A percentile compares a stretch with the other conserved stretches of the same genome.
Evolutionary conservation across 1,284 basidiomycete species (phyloP).

Genomic region (Agaricales sp.): DNA sequence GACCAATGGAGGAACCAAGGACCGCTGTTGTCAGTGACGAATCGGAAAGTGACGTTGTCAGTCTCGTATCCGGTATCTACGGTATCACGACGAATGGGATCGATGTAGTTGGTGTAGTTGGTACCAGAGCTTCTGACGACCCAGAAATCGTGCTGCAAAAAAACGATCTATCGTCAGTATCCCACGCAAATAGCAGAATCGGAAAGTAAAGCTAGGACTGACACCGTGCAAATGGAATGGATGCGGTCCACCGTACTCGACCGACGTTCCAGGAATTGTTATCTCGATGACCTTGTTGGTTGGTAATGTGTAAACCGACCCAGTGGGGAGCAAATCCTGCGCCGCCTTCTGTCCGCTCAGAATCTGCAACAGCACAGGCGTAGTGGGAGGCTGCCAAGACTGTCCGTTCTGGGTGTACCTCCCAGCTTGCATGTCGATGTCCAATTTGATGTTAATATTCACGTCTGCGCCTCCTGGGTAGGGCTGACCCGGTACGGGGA

Average conservation of each 20-base stretch:
- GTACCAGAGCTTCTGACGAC: conserved; percentile 20
- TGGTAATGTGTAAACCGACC: conserved; percentile 25
- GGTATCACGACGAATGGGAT: conserved; percentile 13
- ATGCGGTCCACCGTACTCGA: conserved; percentile 24
- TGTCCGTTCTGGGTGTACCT: conserved; percentile 17
- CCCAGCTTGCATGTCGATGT: conserved; percentile 17
- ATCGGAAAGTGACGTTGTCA: conserved; percentile 33
- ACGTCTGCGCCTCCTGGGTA: conserved; percentile 9
- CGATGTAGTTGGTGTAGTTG: conserved; percentile 18
- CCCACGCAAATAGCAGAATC: background rate
- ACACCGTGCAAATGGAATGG: conserved; percentile 30
- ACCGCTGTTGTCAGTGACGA: conserved; percentile 33
- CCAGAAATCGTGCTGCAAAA: conserved; percentile 30
- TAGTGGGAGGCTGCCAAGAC: conserved; percentile 18
- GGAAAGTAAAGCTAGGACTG: conserved; percentile 7
- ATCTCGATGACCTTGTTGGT: conserved; percentile 28
- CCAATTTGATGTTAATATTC: conserved; percentile 7
- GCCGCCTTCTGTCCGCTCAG: conserved; percentile 28
- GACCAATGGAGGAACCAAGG: conserved; percentile 40
- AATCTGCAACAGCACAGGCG: conserved; percentile 30
- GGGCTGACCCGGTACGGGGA: conserved; percentile 11
- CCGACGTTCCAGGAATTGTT: conserved; percentile 23
- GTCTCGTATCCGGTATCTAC: background rate
- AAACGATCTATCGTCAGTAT: conserved; percentile 1
- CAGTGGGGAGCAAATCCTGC: conserved; percentile 26